phyloP scores from a whole-genome alignment of 139 green algal species.

The Chloropicon primus region DNA sequence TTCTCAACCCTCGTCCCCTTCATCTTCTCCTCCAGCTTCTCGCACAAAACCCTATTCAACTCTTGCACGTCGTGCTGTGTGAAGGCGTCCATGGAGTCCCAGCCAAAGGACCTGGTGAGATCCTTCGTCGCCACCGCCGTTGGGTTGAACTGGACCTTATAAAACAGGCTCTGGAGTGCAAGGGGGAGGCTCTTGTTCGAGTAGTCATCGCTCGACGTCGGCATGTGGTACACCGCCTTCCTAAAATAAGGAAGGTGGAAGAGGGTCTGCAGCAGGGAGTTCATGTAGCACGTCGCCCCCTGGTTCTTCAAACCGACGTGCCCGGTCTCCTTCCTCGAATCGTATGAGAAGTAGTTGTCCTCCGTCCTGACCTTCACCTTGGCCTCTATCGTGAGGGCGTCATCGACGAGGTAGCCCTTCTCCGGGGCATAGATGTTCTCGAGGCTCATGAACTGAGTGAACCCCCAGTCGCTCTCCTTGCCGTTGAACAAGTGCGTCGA shows the following conservation, averaged over 20 bases:
- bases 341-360: slow-evolving; percentile 36
- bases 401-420: slow-evolving; percentile 50
- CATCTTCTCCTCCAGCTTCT: slow-evolving; percentile 98
- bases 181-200: slow-evolving; percentile 66
- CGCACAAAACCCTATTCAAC: slow-evolving; percentile 87
- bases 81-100: slow-evolving; percentile 83
- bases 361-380: not conserved
- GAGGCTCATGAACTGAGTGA: slow-evolving; percentile 59
- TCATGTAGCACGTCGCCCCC: slow-evolving; percentile 99
- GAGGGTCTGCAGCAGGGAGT: slow-evolving; percentile 92
- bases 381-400: slow-evolving; percentile 30
- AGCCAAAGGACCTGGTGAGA: slow-evolving; percentile 93
- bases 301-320: slow-evolving; percentile 96
- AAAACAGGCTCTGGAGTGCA: slow-evolving; percentile 92
- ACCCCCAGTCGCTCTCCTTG: slow-evolving; percentile 72
- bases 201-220: slow-evolving; percentile 65
- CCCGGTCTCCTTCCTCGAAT: slow-evolving; percentile 77
- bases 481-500: slow-evolving; percentile 52
- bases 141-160: slow-evolving; percentile 43
- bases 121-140: slow-evolving; percentile 77
- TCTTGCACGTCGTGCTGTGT: slow-evolving; percentile 98
- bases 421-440: slow-evolving; percentile 36
- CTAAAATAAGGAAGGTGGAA: slow-evolving; percentile 86
- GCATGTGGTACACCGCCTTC: slow-evolving; percentile 94
- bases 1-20: slow-evolving; percentile 87